A percentile compares a stretch with the other conserved stretches of the same genome.
phyloP scores from a whole-genome alignment of 768 basidiomycete species.

The Auriculariales sp. region DNA sequence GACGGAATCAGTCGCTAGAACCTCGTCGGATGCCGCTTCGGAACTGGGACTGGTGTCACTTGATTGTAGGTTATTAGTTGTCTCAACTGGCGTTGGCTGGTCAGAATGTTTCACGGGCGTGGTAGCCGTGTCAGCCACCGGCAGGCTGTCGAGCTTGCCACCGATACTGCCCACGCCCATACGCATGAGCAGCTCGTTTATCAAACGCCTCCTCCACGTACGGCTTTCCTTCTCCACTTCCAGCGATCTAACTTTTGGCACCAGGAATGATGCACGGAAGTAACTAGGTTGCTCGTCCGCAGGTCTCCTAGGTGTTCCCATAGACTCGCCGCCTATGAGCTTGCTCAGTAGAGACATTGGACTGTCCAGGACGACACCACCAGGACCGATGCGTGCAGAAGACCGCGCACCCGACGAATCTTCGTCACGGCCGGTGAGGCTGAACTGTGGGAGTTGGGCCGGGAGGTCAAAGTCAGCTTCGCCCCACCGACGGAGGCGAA shows the following conservation, averaged over 20 bases:
- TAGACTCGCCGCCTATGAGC: too few species aligned
- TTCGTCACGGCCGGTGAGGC: too few species aligned
- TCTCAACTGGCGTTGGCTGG: slow-evolving; percentile 16
- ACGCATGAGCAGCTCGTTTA: slow-evolving; percentile 72
- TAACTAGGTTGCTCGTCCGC: slow-evolving; percentile 19
- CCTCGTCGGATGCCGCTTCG: background rate
- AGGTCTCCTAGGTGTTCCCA: too few species aligned
- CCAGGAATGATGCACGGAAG: slow-evolving; percentile 56
- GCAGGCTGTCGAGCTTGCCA: slow-evolving; percentile 36
- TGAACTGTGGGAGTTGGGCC: slow-evolving; percentile 38
- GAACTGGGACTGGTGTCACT: too few species aligned
- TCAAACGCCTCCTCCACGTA: slow-evolving; percentile 48
- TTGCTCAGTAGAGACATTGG: too few species aligned
- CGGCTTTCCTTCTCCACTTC: slow-evolving; percentile 41
- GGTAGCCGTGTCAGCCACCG: too few species aligned
- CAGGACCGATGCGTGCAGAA: too few species aligned
- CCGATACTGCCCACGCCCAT: slow-evolving; percentile 70
- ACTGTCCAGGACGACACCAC: too few species aligned
- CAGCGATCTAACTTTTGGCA: slow-evolving; percentile 45
- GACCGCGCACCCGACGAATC: too few species aligned
- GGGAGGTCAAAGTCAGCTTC: slow-evolving; percentile 40
- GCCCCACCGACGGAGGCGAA: slow-evolving; percentile 65
- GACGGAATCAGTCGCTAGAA: background rate
- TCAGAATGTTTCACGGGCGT: too few species aligned
- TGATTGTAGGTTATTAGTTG: too few species aligned